phyloP scores from a whole-genome alignment of 83 land plant genomes.

The Diphasiastrum complanatum region DNA sequence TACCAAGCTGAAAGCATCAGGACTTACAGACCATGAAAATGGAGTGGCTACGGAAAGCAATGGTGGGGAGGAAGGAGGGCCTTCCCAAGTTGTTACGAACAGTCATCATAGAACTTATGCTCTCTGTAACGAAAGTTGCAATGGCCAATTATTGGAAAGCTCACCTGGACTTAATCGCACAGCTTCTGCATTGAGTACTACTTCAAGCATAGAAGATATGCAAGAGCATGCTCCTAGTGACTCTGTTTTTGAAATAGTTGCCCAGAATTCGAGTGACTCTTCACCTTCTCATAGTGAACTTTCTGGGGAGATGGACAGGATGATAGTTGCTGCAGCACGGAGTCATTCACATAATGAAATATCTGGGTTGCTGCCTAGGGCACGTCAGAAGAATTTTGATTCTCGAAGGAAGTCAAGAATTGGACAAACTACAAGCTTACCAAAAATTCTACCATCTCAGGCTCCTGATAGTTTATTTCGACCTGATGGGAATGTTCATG shows the following conservation, averaged over 20 bases:
- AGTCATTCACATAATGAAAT: no score
- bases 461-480: not conserved
- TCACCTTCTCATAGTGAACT: slow-evolving; percentile 35
- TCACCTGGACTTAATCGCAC: slow-evolving; percentile 26
- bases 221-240: slow-evolving; percentile 20
- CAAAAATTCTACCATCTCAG: not conserved
- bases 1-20: no score
- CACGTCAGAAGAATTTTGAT: slow-evolving; percentile 5
- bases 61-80: no score
- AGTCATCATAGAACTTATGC: no score
- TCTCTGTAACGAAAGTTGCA: no score
- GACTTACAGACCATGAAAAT: not conserved
- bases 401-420: not conserved
- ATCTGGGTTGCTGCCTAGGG: no score
- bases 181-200: slow-evolving; percentile 27
- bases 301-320: slow-evolving; percentile 32
- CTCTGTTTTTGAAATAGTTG: slow-evolving; percentile 13
- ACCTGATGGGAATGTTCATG: not conserved
- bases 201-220: slow-evolving; percentile 16
- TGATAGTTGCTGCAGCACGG: not conserved
- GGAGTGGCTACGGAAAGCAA: no score
- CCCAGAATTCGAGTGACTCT: slow-evolving; percentile 10
- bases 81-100: no score
- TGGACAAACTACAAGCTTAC: slow-evolving; percentile 22
- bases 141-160: no score